Evolutionary conservation across 768 basidiomycete species (phyloP).

Genomic region (Boletus insuetus): DNA sequence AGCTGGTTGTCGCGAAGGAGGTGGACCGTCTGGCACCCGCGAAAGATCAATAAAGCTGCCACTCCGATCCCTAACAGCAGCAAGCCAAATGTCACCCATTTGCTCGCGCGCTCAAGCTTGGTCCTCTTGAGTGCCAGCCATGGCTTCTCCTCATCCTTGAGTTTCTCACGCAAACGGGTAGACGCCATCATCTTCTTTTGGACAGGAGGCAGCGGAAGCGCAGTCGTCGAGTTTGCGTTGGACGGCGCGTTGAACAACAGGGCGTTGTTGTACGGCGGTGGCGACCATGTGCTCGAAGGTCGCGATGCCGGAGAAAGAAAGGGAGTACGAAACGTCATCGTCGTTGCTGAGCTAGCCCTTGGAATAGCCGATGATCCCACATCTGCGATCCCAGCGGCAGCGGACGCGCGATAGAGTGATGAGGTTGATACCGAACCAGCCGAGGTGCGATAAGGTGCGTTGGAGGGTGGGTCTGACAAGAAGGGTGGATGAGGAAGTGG

Average conservation of each 20-base stretch:
- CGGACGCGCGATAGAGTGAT: slow-evolving; percentile 31
- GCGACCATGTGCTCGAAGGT: slow-evolving; percentile 61
- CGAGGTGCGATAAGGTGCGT: slow-evolving; percentile 40
- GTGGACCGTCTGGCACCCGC: slow-evolving; percentile 40
- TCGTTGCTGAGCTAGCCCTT: slow-evolving; percentile 41
- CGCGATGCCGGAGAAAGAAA: slow-evolving; percentile 71
- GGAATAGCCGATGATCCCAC: slow-evolving; percentile 29
- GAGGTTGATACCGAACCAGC: slow-evolving; percentile 23
- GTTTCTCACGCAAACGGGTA: slow-evolving; percentile 51
- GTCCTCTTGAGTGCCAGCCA: slow-evolving; percentile 40
- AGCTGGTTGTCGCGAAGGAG: slow-evolving; percentile 35
- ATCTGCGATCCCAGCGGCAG: slow-evolving; percentile 21
- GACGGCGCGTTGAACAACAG: slow-evolving; percentile 27
- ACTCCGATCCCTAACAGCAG: slow-evolving; percentile 41
- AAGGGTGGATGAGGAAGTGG: slow-evolving; percentile 50
- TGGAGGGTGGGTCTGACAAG: slow-evolving; percentile 28
- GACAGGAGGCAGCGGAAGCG: slow-evolving; percentile 43
- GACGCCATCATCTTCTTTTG: slow-evolving; percentile 37
- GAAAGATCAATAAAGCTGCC: slow-evolving; percentile 45
- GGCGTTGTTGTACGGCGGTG: slow-evolving; percentile 41
- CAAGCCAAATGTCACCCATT: slow-evolving; percentile 46
- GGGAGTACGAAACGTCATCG: slow-evolving; percentile 55
- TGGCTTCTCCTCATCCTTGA: slow-evolving; percentile 47
- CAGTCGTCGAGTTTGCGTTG: slow-evolving; percentile 27
- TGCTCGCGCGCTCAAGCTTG: slow-evolving; percentile 33